These are phyloP conservation scores for Acer saccharum DNA, from an alignment of 345 rosid genomes.

Conservation along the genomic window DNA sequence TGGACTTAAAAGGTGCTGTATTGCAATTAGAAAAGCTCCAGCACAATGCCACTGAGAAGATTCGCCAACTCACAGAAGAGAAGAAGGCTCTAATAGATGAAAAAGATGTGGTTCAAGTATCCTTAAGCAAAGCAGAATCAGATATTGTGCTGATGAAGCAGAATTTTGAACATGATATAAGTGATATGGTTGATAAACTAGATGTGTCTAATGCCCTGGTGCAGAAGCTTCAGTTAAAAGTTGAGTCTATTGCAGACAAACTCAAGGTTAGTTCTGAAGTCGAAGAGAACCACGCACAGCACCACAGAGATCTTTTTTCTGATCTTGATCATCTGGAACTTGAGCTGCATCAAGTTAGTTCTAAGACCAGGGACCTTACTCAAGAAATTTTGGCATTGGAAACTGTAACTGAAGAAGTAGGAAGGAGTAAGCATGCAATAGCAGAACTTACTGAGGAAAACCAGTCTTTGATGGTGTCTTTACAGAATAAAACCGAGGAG, in stretches of 20 bases:
- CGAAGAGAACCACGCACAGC: slow-evolving; percentile 52
- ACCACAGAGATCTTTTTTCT: slow-evolving; percentile 51
- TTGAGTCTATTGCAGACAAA: slow-evolving; percentile 57
- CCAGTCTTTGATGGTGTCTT: slow-evolving; percentile 45
- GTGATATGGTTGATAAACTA: slow-evolving; percentile 45
- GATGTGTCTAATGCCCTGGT: slow-evolving; percentile 45
- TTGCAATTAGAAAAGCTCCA: slow-evolving; percentile 53
- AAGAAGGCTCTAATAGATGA: slow-evolving; percentile 52
- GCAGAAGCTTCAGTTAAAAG: slow-evolving; percentile 64
- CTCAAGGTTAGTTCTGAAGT: slow-evolving; percentile 52
- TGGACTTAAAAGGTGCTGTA: slow-evolving; percentile 39
- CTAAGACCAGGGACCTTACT: slow-evolving; percentile 53
- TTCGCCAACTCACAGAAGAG: slow-evolving; percentile 53
- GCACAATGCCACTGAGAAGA: slow-evolving; percentile 48
- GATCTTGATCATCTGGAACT: slow-evolving; percentile 55
- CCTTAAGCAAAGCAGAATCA: slow-evolving; percentile 49
- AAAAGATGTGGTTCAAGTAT: slow-evolving; percentile 46
- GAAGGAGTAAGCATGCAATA: slow-evolving; percentile 52
- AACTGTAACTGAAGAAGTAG: slow-evolving; percentile 55
- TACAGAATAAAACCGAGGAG: slow-evolving; percentile 59
- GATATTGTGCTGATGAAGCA: slow-evolving; percentile 53
- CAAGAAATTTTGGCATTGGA: slow-evolving; percentile 57
- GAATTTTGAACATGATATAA: slow-evolving; percentile 52
- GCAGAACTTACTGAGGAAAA: slow-evolving; percentile 61
- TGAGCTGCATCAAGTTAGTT: slow-evolving; percentile 57